Conservation (phyloP, 129 eudicot species). For the Kitagawia praeruptora region DNA sequence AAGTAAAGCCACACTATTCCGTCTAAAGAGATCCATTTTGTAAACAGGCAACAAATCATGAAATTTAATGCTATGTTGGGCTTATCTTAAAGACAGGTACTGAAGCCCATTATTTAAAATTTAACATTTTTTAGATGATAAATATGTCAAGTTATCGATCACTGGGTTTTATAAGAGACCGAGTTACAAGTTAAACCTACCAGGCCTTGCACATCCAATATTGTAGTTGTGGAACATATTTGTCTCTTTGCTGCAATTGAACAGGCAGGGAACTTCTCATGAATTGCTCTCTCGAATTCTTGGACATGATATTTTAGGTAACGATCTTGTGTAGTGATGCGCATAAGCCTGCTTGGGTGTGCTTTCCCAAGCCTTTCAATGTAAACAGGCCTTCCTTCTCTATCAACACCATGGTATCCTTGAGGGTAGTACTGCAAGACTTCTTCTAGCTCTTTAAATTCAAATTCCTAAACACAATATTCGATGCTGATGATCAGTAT, state of each 20-base stretch:
- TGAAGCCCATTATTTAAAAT: not conserved
- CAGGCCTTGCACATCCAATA: conserved; percentile 86
- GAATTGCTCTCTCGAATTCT: conserved; percentile 71
- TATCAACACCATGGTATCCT: conserved; percentile 96
- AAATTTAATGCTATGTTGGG: not conserved
- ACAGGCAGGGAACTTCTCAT: conserved; percentile 78
- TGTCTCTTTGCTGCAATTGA: conserved; percentile 78
- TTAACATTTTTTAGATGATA: not conserved
- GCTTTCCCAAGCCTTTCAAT: conserved; percentile 84
- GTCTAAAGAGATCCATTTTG: not conserved
- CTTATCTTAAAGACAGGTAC: not conserved
- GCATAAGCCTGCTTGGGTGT: conserved; percentile 74
- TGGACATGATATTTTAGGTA: conserved; percentile 81
- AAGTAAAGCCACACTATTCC: not conserved
- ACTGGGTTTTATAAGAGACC: not conserved
- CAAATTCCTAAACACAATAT: conserved; percentile 44
- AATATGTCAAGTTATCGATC: not conserved
- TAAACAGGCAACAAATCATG: not conserved
- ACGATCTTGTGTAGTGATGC: conserved; percentile 60
- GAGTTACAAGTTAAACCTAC: conserved; percentile 30
- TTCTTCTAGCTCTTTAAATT: conserved; percentile 67
- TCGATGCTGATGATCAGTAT: not conserved
- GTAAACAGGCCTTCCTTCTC: conserved; percentile 82
- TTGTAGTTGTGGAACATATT: conserved; percentile 74
- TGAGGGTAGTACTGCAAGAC: conserved; percentile 81